Evolutionary conservation across 2,329 filamentous ascomycete species (phyloP), one percentile per base, ranked within the genome.

Genomic region (Colletotrichum noveboracense): DNA sequence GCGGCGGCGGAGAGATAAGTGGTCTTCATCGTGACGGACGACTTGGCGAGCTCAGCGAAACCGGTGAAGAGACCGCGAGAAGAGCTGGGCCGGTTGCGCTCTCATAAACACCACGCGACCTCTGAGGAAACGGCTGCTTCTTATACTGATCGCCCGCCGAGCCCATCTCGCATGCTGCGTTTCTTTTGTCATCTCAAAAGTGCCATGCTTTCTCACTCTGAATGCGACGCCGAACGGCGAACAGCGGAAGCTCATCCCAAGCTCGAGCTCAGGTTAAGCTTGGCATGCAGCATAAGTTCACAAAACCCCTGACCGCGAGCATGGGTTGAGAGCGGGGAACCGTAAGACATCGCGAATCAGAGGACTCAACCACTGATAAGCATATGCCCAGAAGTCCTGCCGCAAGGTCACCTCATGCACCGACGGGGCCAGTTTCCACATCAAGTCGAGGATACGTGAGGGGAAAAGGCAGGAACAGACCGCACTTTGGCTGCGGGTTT

Each of bases 21-120:
- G 55, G 71, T 75, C 77, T 76, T 78, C 75, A 76, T 78, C 30
- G 36, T 62, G 28, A 30, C 5, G 32, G 72, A 48, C 26, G 28
- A 52, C 55, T 55, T 32, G 43, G 6, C 26, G n/a, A 30, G 21
- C 52, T 36, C 61, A 48, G 10, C 6, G 16, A 66, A 55, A 75
- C 61, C 52, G 32, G 18, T 28, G 36, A 24, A 58, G 43, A 68
- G 72, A 73, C 70, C 43, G 70, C 55, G 28, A 64, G 55, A 43
- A 18, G 26, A 58, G 34, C 43, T 28, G 6, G 28, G 32, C 70
- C 52, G 73, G 64, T 73, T 75, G 70, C 16, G 9, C 64, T 68
- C 36, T n/a, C 16, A 52, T 16, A 6, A 24, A 2, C 3, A 13
- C 12, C 9, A 24, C n/a, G 8, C 55, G 48, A 30, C 1, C 16